Conservation (phyloP, 495 filamentous ascomycete genomes). For the Xylaria bambusicola region DNA sequence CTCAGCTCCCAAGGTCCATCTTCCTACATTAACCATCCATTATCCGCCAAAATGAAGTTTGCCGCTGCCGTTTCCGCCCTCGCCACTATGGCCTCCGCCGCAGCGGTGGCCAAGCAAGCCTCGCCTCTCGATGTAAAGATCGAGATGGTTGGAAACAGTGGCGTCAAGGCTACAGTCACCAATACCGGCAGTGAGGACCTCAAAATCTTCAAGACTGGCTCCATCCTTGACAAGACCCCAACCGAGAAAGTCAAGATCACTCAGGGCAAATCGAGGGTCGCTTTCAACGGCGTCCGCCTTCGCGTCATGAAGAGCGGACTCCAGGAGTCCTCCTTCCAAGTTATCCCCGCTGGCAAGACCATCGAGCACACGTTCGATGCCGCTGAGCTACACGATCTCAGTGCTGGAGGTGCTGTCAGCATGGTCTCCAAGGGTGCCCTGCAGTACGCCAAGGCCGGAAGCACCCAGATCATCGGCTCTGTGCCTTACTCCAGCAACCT, state of each 20-base stretch:
- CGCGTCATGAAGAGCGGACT: constrained; percentile 50
- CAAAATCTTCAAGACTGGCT: constrained; percentile 62
- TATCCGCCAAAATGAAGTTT: constrained; percentile 37
- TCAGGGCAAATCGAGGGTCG: constrained; percentile 47
- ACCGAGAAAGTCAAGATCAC: constrained; percentile 63
- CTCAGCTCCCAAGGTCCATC: neutral
- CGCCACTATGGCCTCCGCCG: constrained; percentile 45
- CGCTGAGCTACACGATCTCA: constrained; percentile 58
- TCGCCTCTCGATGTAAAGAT: constrained; percentile 54
- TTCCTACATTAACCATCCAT: neutral
- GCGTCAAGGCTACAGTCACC: constrained; percentile 61
- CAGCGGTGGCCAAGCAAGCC: constrained; percentile 41
- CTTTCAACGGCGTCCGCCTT: constrained; percentile 59
- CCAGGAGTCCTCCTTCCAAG: constrained; percentile 52
- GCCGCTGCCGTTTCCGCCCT: constrained; percentile 38
- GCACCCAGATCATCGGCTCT: constrained; percentile 46
- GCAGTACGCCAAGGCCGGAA: constrained; percentile 50
- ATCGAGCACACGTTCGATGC: constrained; percentile 59
- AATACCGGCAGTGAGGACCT: constrained; percentile 56
- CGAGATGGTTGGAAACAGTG: constrained; percentile 53
- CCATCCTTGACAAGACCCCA: constrained; percentile 57
- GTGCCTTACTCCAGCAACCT: constrained; percentile 49
- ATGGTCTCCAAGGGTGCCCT: constrained; percentile 50
- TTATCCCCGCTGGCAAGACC: constrained; percentile 56
- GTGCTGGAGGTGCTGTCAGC: constrained; percentile 48